phyloP scores from a whole-genome alignment of 1,284 basidiomycete genomes.

The Trametes polyzona region DNA sequence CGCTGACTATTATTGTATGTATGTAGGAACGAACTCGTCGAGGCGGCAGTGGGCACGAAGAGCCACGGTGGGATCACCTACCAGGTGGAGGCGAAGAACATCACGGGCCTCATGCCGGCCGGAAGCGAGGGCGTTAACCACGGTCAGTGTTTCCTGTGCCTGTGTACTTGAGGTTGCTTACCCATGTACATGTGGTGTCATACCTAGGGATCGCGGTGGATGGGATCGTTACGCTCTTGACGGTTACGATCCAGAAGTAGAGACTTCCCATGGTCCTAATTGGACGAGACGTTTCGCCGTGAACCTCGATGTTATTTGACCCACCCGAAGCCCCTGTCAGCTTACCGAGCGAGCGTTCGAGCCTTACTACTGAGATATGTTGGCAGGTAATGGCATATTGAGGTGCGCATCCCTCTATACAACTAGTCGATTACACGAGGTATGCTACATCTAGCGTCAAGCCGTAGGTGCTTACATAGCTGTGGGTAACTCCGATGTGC shows the following conservation, averaged over 20 bases:
- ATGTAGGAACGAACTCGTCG: conserved; percentile 46
- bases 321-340: too few relatives aligned
- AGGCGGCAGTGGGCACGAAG: conserved; percentile 43
- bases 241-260: conserved; percentile 13
- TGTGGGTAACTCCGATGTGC: neutral
- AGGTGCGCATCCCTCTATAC: too few relatives aligned
- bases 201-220: conserved; percentile 17
- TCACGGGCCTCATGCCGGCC: conserved; percentile 39
- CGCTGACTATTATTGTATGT: too few relatives aligned
- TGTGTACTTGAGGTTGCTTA: neutral
- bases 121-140: conserved; percentile 43
- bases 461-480: neutral
- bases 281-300: too few relatives aligned
- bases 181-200: neutral
- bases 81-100: conserved; percentile 43
- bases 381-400: too few relatives aligned
- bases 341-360: too few relatives aligned
- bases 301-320: too few relatives aligned
- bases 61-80: conserved; percentile 50
- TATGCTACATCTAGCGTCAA: conserved; percentile 20
- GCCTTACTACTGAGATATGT: too few relatives aligned
- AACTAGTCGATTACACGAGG: conserved; percentile 18
- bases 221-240: conserved; percentile 17
- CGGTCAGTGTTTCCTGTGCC: conserved; percentile 30
- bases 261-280: too few relatives aligned